Evolutionary conservation across 2,329 filamentous ascomycete genomes (phyloP).

Genomic region (Xylariaceae sp.): DNA sequence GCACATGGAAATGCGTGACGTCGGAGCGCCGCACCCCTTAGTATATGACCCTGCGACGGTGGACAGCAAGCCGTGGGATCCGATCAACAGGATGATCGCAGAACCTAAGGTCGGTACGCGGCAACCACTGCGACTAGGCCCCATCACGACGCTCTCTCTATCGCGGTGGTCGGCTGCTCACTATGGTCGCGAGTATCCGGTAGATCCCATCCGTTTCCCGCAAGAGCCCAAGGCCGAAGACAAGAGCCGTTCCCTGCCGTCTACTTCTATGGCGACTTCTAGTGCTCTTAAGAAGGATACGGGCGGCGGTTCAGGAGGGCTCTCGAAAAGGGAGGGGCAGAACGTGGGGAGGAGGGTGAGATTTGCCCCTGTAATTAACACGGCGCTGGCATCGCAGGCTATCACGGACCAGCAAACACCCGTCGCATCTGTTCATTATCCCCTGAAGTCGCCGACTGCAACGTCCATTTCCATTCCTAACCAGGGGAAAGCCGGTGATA

Average conservation of each 20-base stretch:
- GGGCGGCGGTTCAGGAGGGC: background rate
- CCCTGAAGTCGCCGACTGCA: conserved; percentile 11
- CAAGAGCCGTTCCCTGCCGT: conserved; percentile 7
- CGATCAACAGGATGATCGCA: conserved; percentile 10
- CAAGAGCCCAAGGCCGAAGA: conserved; percentile 1
- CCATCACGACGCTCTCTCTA: conserved; percentile 21
- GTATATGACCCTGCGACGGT: conserved; percentile 9
- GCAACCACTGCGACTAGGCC: conserved; percentile 12
- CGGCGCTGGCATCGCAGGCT: background rate
- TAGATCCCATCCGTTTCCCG: conserved; percentile 12
- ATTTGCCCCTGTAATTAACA: background rate
- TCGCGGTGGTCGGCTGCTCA: conserved; percentile 8
- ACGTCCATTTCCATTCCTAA: conserved; percentile 4
- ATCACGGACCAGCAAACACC: background rate
- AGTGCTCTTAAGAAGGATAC: background rate
- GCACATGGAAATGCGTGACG: conserved; percentile 1
- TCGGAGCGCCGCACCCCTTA: background rate
- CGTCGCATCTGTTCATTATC: conserved; percentile 16
- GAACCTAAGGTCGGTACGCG: conserved; percentile 8
- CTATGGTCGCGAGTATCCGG: conserved; percentile 8
- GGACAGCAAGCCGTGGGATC: conserved; percentile 19
- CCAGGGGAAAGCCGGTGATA: background rate
- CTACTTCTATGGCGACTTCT: background rate
- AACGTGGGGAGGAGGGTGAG: background rate
- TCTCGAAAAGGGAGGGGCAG: background rate